These are phyloP conservation scores for Phyllostachys edulis DNA, from an alignment of 176 grass and related monocot genomes.

Conservation along the genomic window DNA sequence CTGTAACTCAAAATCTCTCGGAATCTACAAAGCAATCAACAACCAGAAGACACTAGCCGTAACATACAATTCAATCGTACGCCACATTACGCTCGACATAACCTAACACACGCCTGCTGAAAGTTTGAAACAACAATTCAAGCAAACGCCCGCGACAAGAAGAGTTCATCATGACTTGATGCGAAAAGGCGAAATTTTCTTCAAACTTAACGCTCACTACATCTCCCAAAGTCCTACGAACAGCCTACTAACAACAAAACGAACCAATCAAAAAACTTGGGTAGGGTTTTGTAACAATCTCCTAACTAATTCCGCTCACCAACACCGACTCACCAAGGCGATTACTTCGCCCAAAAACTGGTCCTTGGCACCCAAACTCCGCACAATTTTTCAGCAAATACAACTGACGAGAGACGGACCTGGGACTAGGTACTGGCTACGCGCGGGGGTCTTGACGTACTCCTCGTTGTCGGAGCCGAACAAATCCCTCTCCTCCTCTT, in stretches of 20 bases:
- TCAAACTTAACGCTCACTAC: background rate
- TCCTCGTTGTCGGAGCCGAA: slow-evolving; percentile 94
- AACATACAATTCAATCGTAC: background rate
- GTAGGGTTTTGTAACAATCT: background rate
- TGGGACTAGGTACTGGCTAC: slow-evolving; percentile 70
- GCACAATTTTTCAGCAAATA: background rate
- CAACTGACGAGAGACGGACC: slow-evolving; percentile 43
- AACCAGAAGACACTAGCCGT: background rate
- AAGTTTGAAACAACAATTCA: background rate
- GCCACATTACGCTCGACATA: background rate
- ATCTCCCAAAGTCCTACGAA: background rate
- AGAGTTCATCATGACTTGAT: background rate
- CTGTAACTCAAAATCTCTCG: slow-evolving; percentile 9
- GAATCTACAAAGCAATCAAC: background rate
- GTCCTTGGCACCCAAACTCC: background rate
- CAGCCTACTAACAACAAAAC: background rate
- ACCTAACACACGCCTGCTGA: background rate
- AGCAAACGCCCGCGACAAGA: background rate
- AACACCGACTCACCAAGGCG: background rate
- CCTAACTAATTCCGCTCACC: background rate
- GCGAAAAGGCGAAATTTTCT: background rate
- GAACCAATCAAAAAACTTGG: background rate
- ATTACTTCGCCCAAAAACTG: background rate
- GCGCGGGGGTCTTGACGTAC: slow-evolving; percentile 69
- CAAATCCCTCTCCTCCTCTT: slow-evolving; percentile 66